phyloP scores from a whole-genome alignment of 352 stramenopile genomes.

The Globisporangium perplexum region DNA sequence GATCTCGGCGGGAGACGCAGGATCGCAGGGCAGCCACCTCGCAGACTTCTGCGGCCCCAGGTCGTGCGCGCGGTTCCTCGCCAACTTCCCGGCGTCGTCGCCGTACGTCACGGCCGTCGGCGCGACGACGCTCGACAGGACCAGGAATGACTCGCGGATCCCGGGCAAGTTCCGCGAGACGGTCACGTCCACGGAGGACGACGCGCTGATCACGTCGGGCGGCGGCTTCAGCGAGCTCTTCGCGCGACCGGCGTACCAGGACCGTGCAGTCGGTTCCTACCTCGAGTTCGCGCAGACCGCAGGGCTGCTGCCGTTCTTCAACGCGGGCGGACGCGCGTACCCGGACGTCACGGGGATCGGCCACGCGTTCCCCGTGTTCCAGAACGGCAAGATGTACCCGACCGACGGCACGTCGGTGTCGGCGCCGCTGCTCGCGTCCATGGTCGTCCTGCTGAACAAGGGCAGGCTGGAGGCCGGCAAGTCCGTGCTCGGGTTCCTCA shows the following conservation, averaged over 20 bases:
- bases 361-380: constrained; percentile 53
- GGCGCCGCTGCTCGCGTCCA: constrained; percentile 56
- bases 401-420: constrained; percentile 76
- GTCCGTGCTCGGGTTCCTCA: constrained; percentile 57
- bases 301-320: constrained; percentile 29
- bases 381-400: constrained; percentile 40
- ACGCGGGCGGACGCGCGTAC: constrained; percentile 38
- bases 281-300: constrained; percentile 19
- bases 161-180: constrained; percentile 34
- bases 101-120: constrained; percentile 70
- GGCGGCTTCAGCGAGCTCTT: constrained; percentile 63
- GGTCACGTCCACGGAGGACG: constrained; percentile 38
- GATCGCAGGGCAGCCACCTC: constrained; percentile 48
- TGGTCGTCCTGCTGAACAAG: constrained; percentile 58
- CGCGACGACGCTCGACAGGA: constrained; percentile 38
- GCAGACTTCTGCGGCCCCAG: constrained; percentile 37
- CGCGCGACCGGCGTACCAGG: constrained; percentile 41
- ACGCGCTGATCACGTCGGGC: constrained; percentile 68
- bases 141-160: background rate
- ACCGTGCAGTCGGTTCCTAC: constrained; percentile 29
- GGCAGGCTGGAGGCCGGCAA: constrained; percentile 25
- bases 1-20: constrained; percentile 61
- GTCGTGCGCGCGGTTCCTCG: constrained; percentile 43
- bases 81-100: constrained; percentile 67
- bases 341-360: constrained; percentile 64